A percentile compares a stretch with the other conserved stretches of the same genome.
These are phyloP conservation scores for Margaritispora aquatica DNA, from an alignment of 495 filamentous ascomycete genomes.

Conservation along the genomic window DNA sequence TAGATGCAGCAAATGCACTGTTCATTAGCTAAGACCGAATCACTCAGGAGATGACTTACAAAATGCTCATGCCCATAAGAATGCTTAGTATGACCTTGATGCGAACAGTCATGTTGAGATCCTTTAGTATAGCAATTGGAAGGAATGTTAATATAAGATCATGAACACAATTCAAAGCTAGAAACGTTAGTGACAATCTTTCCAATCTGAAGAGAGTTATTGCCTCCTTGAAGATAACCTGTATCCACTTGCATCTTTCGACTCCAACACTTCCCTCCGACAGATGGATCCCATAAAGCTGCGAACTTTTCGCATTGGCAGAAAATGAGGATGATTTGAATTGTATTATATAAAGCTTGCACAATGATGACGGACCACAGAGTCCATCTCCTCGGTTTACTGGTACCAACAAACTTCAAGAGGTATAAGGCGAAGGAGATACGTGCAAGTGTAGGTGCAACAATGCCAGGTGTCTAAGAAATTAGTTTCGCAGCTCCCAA, in stretches of 20 bases:
- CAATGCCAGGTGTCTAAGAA: conserved; percentile 5
- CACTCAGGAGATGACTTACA: not conserved
- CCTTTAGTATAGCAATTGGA: conserved; percentile 5
- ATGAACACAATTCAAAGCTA: conserved; percentile 9
- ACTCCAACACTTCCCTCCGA: conserved; percentile 13
- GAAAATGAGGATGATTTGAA: conserved; percentile 7
- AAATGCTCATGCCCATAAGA: conserved; percentile 13
- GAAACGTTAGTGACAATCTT: not conserved
- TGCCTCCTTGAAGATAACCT: conserved; percentile 5
- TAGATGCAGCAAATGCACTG: conserved; percentile 9
- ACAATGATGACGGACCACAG: conserved; percentile 4
- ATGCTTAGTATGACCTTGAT: conserved; percentile 8
- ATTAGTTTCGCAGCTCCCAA: not conserved
- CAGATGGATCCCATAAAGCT: conserved; percentile 6
- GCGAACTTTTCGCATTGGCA: conserved; percentile 9
- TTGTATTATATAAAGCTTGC: conserved; percentile 1
- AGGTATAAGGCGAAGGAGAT: conserved; percentile 11
- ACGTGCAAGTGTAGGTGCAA: conserved; percentile 6
- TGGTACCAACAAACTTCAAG: conserved; percentile 9
- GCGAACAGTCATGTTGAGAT: conserved; percentile 2
- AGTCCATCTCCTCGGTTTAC: not conserved
- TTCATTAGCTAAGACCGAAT: not conserved
- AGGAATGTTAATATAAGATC: conserved; percentile 11
- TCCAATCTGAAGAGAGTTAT: not conserved
- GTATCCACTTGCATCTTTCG: conserved; percentile 6